These are phyloP conservation scores for Aspergillus jensenii DNA, from an alignment of 2,329 filamentous ascomycete species.

Conservation along the genomic window DNA sequence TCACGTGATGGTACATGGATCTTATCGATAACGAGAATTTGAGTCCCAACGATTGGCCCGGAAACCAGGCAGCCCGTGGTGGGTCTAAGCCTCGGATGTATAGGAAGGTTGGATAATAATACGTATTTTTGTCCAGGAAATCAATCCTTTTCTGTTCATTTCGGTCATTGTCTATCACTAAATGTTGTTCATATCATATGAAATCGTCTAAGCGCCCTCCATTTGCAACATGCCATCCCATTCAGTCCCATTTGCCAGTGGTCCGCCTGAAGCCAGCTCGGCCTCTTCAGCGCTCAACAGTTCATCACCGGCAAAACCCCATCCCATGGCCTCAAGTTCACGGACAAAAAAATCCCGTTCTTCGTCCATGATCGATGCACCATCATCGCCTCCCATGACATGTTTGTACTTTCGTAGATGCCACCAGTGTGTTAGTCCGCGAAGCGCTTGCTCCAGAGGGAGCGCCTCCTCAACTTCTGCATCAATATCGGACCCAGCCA, in stretches of 20 bases:
- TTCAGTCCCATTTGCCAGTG: slow-evolving; percentile 32
- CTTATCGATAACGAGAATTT: slow-evolving; percentile 3
- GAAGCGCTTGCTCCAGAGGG: slow-evolving; percentile 84
- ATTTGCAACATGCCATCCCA: slow-evolving; percentile 39
- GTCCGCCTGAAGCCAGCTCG: slow-evolving; percentile 26
- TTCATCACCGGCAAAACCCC: slow-evolving; percentile 44
- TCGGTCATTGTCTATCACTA: slow-evolving; percentile 1
- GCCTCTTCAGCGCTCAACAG: slow-evolving; percentile 29
- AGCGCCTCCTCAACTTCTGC: slow-evolving; percentile 90
- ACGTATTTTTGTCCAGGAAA: neutral
- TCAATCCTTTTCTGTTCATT: neutral
- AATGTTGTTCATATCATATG: neutral
- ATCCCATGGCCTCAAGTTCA: slow-evolving; percentile 71
- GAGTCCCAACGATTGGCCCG: neutral
- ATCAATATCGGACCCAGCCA: slow-evolving; percentile 84
- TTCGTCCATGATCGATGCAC: slow-evolving; percentile 61
- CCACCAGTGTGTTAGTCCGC: slow-evolving; percentile 91
- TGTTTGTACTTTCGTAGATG: slow-evolving; percentile 82
- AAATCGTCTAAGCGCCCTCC: slow-evolving; percentile 31
- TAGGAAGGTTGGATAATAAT: no score
- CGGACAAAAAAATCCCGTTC: slow-evolving; percentile 78
- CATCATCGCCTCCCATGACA: slow-evolving; percentile 59
- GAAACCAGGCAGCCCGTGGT: neutral
- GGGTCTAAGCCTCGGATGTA: no score
- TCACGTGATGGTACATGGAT: slow-evolving; percentile 25